Evolutionary conservation across 768 basidiomycete genomes (phyloP).

Genomic region (Suillus tomentosus): DNA sequence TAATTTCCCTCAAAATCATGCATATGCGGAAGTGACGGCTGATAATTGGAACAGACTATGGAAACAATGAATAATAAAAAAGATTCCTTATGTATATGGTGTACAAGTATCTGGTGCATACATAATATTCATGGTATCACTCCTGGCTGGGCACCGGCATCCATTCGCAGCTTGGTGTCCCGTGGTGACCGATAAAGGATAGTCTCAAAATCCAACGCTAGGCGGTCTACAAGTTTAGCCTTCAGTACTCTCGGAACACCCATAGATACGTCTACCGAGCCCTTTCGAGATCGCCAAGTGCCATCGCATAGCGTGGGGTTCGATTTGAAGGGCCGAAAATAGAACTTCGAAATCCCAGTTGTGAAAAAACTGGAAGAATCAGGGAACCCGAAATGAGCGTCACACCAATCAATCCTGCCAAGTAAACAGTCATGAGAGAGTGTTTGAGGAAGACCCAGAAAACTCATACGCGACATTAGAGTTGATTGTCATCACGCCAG

Average conservation of each 20-base stretch:
- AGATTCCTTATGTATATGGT: not conserved
- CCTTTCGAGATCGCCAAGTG: conserved; percentile 18
- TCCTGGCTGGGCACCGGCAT: not conserved
- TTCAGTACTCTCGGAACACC: conserved; percentile 23
- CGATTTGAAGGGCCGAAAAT: conserved; percentile 27
- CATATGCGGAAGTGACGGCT: too few relatives aligned
- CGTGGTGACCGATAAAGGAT: conserved; percentile 8
- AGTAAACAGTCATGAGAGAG: not conserved
- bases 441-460: too few relatives aligned
- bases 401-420: conserved; percentile 26
- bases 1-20: too few relatives aligned
- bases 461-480: conserved; percentile 25
- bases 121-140: not conserved
- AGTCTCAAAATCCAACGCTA: conserved; percentile 16
- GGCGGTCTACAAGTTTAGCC: conserved; percentile 22
- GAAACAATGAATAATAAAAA: not conserved
- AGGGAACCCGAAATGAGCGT: conserved; percentile 24
- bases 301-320: conserved; percentile 24
- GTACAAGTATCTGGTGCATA: not conserved
- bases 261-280: conserved; percentile 26
- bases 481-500: conserved; percentile 20
- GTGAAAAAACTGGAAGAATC: conserved; percentile 23
- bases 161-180: not conserved
- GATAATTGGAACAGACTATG: not conserved
- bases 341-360: conserved; percentile 19